A percentile compares a stretch with the other conserved stretches of the same genome.
These are phyloP conservation scores for Debaryomyces psychrophilus DNA, from an alignment of 1,139 yeast genomes.

Conservation along the genomic window DNA sequence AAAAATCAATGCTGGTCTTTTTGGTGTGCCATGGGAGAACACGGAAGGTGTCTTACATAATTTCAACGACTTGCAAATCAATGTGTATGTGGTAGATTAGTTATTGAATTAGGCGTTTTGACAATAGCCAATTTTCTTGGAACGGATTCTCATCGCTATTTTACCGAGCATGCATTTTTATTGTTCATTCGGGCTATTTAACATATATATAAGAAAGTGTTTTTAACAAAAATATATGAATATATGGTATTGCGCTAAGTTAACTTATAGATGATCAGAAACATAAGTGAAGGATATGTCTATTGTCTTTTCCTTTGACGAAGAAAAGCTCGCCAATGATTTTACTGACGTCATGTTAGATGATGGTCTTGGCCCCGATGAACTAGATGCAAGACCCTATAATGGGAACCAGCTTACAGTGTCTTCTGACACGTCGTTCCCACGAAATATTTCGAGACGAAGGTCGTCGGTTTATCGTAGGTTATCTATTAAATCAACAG, in stretches of 20 bases:
- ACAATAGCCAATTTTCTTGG: constrained; percentile 6
- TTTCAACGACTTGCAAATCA: constrained; percentile 31
- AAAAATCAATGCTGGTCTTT: constrained; percentile 77
- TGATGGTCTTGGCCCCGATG: constrained; percentile 9
- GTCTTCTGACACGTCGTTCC: constrained; percentile 6
- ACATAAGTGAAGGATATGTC: constrained; percentile 4
- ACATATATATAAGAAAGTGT: neutral
- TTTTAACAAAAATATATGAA: neutral
- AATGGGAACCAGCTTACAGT: constrained; percentile 10
- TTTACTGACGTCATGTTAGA: constrained; percentile 11
- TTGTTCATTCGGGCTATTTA: constrained; percentile 1
- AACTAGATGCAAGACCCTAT: constrained; percentile 7
- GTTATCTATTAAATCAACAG: constrained; percentile 23
- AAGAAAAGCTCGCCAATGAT: constrained; percentile 20
- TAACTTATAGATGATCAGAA: neutral
- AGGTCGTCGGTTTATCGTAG: constrained; percentile 29
- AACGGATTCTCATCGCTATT: constrained; percentile 1
- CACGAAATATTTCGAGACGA: constrained; percentile 17
- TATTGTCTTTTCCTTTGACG: constrained; percentile 26
- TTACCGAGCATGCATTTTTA: constrained; percentile 8
- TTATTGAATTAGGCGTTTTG: constrained; percentile 14
- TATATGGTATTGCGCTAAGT: neutral
- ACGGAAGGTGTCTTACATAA: constrained; percentile 56
- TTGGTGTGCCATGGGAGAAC: constrained; percentile 74
- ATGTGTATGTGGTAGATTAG: constrained; percentile 41